Conservation (phyloP, 2,329 filamentous ascomycete species). For the Ophiostoma australiae region DNA sequence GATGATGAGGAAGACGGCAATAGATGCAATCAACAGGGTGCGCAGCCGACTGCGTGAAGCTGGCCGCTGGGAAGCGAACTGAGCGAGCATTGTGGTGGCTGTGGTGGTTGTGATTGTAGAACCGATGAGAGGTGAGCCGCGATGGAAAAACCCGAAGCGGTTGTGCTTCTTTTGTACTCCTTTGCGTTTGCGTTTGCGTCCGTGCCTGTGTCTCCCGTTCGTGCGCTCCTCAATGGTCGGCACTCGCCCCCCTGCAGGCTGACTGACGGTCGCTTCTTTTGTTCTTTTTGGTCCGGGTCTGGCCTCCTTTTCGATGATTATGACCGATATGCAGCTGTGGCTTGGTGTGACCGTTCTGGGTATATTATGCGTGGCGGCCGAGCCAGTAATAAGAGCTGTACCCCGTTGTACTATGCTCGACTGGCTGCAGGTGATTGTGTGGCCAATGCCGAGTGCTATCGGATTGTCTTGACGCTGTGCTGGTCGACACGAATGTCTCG, state of each 20-base stretch:
- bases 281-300: background rate
- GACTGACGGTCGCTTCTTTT: background rate
- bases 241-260: background rate
- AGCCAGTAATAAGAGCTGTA: background rate
- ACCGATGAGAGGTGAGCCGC: background rate
- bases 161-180: background rate
- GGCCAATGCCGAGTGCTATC: background rate
- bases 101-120: background rate
- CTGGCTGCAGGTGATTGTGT: background rate
- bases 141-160: background rate
- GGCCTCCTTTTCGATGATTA: background rate
- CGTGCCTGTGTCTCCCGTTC: background rate
- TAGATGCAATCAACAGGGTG: background rate
- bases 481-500: background rate
- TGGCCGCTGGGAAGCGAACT: background rate
- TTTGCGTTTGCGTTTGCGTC: background rate
- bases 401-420: background rate
- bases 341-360: background rate
- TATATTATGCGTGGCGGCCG: background rate
- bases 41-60: slow-evolving; percentile 15
- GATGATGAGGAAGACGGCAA: slow-evolving; percentile 8
- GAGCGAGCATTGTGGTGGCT: background rate
- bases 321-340: background rate
- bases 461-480: background rate
- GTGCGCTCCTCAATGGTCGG: background rate